These are phyloP conservation scores for Trypanosoma platydactyli DNA, from an alignment of 208 protist genomes.

Conservation along the genomic window DNA sequence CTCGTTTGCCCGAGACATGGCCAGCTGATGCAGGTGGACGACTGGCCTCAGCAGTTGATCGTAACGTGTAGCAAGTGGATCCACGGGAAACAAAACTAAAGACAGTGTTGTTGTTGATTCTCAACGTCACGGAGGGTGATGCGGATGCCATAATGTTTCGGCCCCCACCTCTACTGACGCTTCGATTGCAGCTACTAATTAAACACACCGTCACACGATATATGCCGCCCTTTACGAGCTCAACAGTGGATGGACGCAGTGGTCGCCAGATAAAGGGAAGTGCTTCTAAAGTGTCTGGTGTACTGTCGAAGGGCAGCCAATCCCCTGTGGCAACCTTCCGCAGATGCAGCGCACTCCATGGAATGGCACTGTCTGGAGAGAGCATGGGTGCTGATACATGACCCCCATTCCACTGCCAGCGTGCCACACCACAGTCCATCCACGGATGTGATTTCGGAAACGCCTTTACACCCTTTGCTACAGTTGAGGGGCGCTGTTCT, in stretches of 20 bases:
- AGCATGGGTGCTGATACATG: background rate
- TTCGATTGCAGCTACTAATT: conserved; percentile 15
- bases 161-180: background rate
- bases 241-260: conserved; percentile 13
- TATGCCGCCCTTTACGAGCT: conserved; percentile 31
- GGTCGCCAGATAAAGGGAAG: conserved; percentile 20
- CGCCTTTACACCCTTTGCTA: background rate
- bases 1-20: background rate
- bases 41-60: background rate
- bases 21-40: background rate
- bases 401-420: conserved; percentile 23
- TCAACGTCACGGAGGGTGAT: conserved; percentile 6
- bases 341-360: conserved; percentile 40
- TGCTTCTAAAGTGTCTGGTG: conserved; percentile 2
- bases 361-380: conserved; percentile 20
- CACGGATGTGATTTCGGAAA: background rate
- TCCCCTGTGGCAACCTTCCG: conserved; percentile 47
- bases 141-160: background rate
- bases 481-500: background rate
- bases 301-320: conserved; percentile 27
- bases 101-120: conserved; percentile 17
- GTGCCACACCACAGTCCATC: conserved; percentile 21
- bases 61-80: conserved; percentile 17
- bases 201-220: conserved; percentile 48
- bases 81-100: conserved; percentile 22